phyloP scores from a whole-genome alignment of 345 rosid species.

The Gossypium australe region DNA sequence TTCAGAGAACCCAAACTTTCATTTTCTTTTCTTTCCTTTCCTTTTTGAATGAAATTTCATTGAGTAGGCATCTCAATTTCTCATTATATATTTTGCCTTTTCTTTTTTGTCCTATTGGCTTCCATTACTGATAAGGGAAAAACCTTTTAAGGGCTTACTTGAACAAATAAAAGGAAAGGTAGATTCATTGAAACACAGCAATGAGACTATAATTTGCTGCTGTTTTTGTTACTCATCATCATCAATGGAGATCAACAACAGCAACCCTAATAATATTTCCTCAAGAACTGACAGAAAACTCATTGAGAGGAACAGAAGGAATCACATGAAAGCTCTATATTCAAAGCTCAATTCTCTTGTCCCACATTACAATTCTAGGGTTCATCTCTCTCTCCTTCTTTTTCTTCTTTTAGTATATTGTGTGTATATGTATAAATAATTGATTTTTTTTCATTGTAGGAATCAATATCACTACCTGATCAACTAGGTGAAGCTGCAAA shows the following conservation, averaged over 20 bases:
- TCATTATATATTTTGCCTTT: not conserved
- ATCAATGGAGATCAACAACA: conserved; percentile 31
- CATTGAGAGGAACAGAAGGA: conserved; percentile 54
- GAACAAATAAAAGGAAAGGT: not conserved
- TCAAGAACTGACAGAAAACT: conserved; percentile 49
- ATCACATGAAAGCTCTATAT: conserved; percentile 55
- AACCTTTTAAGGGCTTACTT: not conserved
- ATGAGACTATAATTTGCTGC: not conserved
- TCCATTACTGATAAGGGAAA: conserved; percentile 1
- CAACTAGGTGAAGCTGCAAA: conserved; percentile 46
- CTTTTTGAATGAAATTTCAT: conserved; percentile 12
- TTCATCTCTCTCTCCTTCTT: conserved; percentile 10
- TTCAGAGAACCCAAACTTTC: not conserved
- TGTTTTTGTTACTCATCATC: not conserved
- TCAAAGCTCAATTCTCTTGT: conserved; percentile 47
- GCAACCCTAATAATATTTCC: conserved; percentile 21
- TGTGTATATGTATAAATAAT: not conserved
- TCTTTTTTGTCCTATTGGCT: conserved; percentile 14
- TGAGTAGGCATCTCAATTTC: conserved; percentile 12
- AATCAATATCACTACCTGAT: conserved; percentile 41
- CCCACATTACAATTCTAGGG: conserved; percentile 34
- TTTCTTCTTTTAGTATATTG: not conserved
- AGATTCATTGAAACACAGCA: not conserved
- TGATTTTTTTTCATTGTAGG: conserved; percentile 24
- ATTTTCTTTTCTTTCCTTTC: conserved; percentile 1